These are phyloP conservation scores for Solanum appendiculatum DNA, from an alignment of 257 asterid genomes.

Conservation along the genomic window DNA sequence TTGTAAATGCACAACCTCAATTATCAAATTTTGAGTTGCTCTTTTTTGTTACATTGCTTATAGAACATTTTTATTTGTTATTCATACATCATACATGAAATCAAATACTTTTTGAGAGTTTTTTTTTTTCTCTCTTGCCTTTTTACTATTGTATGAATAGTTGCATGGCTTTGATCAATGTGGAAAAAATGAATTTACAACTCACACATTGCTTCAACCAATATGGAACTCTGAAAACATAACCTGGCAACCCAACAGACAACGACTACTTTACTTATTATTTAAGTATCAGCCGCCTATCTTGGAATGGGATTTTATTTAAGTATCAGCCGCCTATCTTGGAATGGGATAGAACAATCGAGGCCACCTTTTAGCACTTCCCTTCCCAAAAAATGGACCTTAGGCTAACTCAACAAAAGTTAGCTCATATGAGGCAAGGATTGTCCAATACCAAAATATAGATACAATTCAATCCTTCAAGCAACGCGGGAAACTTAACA, in stretches of 20 bases:
- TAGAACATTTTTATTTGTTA: neutral
- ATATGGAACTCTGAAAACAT: neutral
- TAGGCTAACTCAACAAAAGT: neutral
- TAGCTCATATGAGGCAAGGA: neutral
- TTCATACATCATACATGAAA: neutral
- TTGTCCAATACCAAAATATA: neutral
- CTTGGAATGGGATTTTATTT: neutral
- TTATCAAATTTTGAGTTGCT: neutral
- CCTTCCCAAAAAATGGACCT: neutral
- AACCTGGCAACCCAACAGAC: neutral
- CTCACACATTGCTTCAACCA: neutral
- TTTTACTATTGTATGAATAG: neutral
- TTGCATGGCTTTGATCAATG: neutral
- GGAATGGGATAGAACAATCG: no score
- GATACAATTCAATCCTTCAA: neutral
- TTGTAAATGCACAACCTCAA: neutral
- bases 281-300: neutral
- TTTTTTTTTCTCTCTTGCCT: neutral
- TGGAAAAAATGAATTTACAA: neutral
- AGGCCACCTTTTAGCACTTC: neutral
- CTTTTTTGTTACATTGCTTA: neutral
- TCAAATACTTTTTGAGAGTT: neutral
- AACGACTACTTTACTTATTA: neutral
- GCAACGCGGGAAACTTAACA: neutral
- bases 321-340: no score